phyloP scores from a whole-genome alignment of 352 stramenopile species.

The Phytopythium boreale region DNA sequence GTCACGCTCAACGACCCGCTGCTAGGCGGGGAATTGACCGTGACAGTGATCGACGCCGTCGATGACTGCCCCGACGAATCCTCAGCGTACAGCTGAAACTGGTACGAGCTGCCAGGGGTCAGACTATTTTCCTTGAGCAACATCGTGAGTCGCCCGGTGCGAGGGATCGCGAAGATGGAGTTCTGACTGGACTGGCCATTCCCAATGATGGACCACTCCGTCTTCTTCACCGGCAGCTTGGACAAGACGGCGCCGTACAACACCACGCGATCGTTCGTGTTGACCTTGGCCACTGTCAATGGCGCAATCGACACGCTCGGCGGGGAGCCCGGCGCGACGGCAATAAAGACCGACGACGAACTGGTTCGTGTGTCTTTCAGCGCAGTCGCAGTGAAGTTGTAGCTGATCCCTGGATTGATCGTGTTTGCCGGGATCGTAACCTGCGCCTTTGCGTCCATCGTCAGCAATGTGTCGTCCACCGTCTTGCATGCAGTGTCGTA shows the following conservation, averaged over 20 bases:
- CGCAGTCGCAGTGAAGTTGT: constrained; percentile 44
- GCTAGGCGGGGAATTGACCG: constrained; percentile 47
- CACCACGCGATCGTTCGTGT: constrained; percentile 51
- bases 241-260: constrained; percentile 45
- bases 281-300: constrained; percentile 41
- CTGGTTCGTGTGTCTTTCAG: constrained; percentile 40
- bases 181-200: constrained; percentile 18
- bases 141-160: constrained; percentile 39
- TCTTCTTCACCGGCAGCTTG: constrained; percentile 37
- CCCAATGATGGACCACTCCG: constrained; percentile 45
- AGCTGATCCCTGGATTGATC: constrained; percentile 44
- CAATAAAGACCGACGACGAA: constrained; percentile 34
- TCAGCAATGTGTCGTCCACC: constrained; percentile 9
- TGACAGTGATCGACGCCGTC: constrained; percentile 39
- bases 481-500: constrained; percentile 36
- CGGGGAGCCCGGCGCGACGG: constrained; percentile 42
- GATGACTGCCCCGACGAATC: constrained; percentile 38
- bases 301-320: constrained; percentile 54
- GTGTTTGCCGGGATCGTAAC: constrained; percentile 35
- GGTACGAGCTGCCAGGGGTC: constrained; percentile 37
- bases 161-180: constrained; percentile 41
- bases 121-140: constrained; percentile 43
- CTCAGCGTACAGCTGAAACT: constrained; percentile 44
- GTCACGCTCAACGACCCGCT: constrained; percentile 43
- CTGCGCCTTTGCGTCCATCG: constrained; percentile 23